Conservation (phyloP, 2,329 filamentous ascomycete species). For the Penicillium sp. region DNA sequence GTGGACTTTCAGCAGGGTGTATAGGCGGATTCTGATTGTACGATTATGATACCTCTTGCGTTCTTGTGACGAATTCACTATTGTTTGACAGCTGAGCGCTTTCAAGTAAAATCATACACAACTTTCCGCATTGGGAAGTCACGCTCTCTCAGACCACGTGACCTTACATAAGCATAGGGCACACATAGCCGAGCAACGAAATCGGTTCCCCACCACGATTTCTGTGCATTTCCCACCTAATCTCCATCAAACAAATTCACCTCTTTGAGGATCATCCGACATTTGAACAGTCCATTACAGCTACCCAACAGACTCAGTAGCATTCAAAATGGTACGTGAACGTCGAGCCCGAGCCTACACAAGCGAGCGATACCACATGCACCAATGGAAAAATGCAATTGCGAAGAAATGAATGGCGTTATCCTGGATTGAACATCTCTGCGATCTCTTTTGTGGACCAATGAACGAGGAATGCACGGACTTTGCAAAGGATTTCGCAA, state of each 20-base stretch:
- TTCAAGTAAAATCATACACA: neutral
- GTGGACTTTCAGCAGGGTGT: constrained; percentile 23
- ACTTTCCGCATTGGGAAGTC: neutral
- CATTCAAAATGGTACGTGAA: constrained; percentile 45
- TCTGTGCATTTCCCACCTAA: constrained; percentile 15
- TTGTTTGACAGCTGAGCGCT: constrained; percentile 9
- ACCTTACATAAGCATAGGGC: constrained; percentile 28
- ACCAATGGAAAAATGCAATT: constrained; percentile 5
- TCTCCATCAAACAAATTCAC: constrained; percentile 23
- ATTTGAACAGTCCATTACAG: constrained; percentile 31
- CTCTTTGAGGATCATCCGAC: constrained; percentile 54
- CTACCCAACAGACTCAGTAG: constrained; percentile 20
- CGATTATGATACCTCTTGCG: constrained; percentile 41
- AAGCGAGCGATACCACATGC: constrained; percentile 4
- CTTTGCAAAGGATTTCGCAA: too few species aligned
- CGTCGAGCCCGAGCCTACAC: neutral
- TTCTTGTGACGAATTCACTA: constrained; percentile 25
- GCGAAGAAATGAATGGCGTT: neutral
- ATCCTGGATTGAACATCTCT: too few species aligned
- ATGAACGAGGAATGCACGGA: too few species aligned
- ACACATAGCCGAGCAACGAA: constrained; percentile 26
- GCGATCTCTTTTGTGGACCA: too few species aligned
- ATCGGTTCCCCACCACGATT: constrained; percentile 23
- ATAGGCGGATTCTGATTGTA: constrained; percentile 36
- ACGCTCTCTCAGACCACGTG: neutral